phyloP scores from a whole-genome alignment of 2,329 filamentous ascomycete species.

The Cercospora sp. region DNA sequence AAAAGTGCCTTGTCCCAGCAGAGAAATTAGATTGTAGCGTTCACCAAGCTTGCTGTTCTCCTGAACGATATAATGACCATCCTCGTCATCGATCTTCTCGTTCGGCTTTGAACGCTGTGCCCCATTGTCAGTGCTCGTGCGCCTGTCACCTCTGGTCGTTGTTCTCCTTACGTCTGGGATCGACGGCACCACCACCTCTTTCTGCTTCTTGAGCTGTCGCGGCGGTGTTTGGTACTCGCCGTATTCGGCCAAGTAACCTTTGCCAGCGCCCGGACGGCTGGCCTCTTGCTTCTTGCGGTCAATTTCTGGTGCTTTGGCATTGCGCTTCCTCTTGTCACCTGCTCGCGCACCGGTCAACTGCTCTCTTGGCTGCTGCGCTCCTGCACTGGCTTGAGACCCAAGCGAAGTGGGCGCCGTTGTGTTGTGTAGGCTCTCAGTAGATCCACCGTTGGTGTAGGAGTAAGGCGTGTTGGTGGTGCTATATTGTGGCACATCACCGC shows the following conservation, averaged over 20 bases:
- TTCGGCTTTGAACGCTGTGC: conserved; percentile 34
- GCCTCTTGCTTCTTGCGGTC: conserved; percentile 37
- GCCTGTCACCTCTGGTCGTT: conserved; percentile 2
- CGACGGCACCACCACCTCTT: conserved; percentile 60
- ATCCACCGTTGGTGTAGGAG: conserved; percentile 69
- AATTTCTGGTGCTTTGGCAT: conserved; percentile 49
- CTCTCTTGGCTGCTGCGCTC: conserved; percentile 47
- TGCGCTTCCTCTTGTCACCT: conserved; percentile 88
- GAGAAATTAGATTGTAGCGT: conserved; percentile 83
- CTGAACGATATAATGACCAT: conserved; percentile 93
- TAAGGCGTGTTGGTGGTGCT: conserved; percentile 61
- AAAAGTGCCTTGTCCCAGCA: conserved; percentile 95
- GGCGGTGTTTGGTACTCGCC: conserved; percentile 81
- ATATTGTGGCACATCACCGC: conserved; percentile 33
- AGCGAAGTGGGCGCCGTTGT: conserved; percentile 82
- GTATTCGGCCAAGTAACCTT: conserved; percentile 39
- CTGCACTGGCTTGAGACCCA: conserved; percentile 64
- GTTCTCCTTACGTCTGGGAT: conserved; percentile 54
- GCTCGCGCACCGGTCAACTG: conserved; percentile 62
- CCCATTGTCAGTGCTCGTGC: conserved; percentile 20
- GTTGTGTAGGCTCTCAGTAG: conserved; percentile 56
- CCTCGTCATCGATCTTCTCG: conserved; percentile 88
- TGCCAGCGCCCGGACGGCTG: conserved; percentile 30
- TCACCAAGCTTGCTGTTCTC: conserved; percentile 84
- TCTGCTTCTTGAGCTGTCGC: conserved; percentile 85